Evolutionary conservation across 1,284 basidiomycete genomes (phyloP), one percentile per base, ranked within the genome.

Genomic region (Pyrrhoderma noxium): DNA sequence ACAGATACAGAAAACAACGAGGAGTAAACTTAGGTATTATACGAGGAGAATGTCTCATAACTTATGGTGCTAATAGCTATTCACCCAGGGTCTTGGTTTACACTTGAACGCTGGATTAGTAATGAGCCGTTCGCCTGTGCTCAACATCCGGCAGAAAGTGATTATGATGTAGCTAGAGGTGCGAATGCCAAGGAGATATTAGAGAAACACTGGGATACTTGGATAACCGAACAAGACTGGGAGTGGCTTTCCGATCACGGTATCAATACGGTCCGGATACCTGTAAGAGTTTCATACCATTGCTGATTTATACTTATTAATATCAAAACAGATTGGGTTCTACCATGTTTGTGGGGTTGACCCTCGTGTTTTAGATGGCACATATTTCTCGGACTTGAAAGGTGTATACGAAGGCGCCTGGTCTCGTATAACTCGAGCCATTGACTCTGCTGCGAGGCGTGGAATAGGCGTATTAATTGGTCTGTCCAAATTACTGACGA

Each of bases 381-480:
- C 91, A 0, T 83, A 89, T 53, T 93, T 88, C 59, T 75, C 76
- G 46, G 69, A 72, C 3, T 76, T 77, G 52, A 72, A 69, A 1
- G 56, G 68, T 16, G 73, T 88, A 2, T 95, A 83, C 59, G 64
- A 67, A 8, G 85, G 85, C 18, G 89, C 89, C 11, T 93, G 88
- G 87, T 39, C 60, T 8, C 73, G 84, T 45, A 82, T 95, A 52
- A 70, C 75, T n/a, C 65, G 66, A 3, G 86, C 85, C 0, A 80
- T 93, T 38, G 69, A 78, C 47, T 77, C 67, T 7, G 90, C 90
- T 0, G 69, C 73, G 25, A 61, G 61, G 2, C 71, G 79, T 61
- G 80, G 80, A 9, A 74, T 94, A n/a, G 90, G 90, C 7, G 86
- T 93, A 4, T 71, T 93, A 7, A 70, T 94, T 51, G 90, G 85